phyloP scores from a whole-genome alignment of 768 basidiomycete genomes.

The Hypholoma fasciculare region DNA sequence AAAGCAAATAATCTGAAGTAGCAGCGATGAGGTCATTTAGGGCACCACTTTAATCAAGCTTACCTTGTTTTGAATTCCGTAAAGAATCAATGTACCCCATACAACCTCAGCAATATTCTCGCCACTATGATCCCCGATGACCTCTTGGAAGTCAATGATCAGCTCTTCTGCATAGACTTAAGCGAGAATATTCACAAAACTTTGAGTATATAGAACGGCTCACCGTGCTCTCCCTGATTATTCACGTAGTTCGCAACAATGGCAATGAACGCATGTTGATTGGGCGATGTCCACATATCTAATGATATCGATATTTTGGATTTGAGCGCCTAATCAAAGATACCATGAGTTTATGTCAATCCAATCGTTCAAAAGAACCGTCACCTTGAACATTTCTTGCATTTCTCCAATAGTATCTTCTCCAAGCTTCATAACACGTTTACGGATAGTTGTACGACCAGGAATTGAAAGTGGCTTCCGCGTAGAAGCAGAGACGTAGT shows the following conservation, averaged over 20 bases:
- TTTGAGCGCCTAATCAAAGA: slow-evolving; percentile 5
- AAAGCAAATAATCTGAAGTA: too few relatives aligned
- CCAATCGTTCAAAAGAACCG: not conserved
- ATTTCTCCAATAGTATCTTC: slow-evolving; percentile 11
- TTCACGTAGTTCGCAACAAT: slow-evolving; percentile 27
- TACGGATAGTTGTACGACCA: not conserved
- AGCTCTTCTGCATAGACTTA: slow-evolving; percentile 34
- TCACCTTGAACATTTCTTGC: slow-evolving; percentile 19
- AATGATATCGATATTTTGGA: slow-evolving; percentile 23
- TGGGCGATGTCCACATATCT: slow-evolving; percentile 32
- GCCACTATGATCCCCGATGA: slow-evolving; percentile 31
- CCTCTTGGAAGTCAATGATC: slow-evolving; percentile 35
- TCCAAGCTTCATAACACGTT: slow-evolving; percentile 17
- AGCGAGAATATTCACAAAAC: too few relatives aligned
- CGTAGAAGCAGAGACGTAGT: not conserved
- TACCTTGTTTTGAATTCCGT: slow-evolving; percentile 13
- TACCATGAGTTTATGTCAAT: not conserved
- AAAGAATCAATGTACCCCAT: slow-evolving; percentile 26
- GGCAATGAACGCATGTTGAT: slow-evolving; percentile 26
- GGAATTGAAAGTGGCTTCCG: slow-evolving; percentile 2
- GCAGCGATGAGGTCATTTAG: too few relatives aligned
- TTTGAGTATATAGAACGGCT: too few relatives aligned
- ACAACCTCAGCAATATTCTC: slow-evolving; percentile 34
- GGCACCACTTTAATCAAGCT: slow-evolving; percentile 24
- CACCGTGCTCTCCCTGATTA: slow-evolving; percentile 23